Base-by-base conservation (phyloP, 2,329 filamentous ascomycete genomes). In the Aspergillus novoparasiticus region DNA sequence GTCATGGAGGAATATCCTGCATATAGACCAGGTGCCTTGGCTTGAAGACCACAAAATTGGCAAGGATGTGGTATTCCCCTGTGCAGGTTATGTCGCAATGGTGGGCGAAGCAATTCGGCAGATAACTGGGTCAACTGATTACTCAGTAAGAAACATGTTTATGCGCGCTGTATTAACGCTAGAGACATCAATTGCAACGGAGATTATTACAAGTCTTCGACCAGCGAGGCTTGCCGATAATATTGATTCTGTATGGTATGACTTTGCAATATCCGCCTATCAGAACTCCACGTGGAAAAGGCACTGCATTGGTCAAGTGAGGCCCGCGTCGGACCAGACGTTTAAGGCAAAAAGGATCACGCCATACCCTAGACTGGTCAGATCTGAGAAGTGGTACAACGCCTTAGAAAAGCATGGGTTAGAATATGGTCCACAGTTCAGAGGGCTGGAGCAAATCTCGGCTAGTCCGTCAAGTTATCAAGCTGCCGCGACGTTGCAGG, bases 1-100 rank as follows among this genome's bases (percentile, higher is more conserved):
- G 1, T 63, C 65, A 9, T 76, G 74, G 74, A 61, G 74, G 3
- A 73, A 76, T 39, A 28, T 70, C 9, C 57, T 78, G 1, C 62
- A 68, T 0, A 45, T 73, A 0, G 60, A 65, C 1, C 67, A 75
- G 43, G 64, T 71, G 0, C 65, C 73, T 0, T 78, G 76, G 76
- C 59, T 78, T 11, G 46, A 53, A 1, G 73, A 77, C 28, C 76
- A 78, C 62, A 56, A 67, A 3, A 61, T 76, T 12, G 58, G 66
- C 26, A 64, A 51, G 0, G 58, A 69, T 2, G 59, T 70, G 14
- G 61, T 72, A 6, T 75, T 73, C 41, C 72, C 72, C 1, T 65
- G 62, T 8, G 72, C 71, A 0, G 71, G 65, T 0, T 75, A 73
- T 57, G 53, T 72, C 26, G 55, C 68, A 1, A 72, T 73, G 66